Evolutionary conservation across 2,329 filamentous ascomycete genomes (phyloP).

Genomic region (Epichloe brachyelytri): DNA sequence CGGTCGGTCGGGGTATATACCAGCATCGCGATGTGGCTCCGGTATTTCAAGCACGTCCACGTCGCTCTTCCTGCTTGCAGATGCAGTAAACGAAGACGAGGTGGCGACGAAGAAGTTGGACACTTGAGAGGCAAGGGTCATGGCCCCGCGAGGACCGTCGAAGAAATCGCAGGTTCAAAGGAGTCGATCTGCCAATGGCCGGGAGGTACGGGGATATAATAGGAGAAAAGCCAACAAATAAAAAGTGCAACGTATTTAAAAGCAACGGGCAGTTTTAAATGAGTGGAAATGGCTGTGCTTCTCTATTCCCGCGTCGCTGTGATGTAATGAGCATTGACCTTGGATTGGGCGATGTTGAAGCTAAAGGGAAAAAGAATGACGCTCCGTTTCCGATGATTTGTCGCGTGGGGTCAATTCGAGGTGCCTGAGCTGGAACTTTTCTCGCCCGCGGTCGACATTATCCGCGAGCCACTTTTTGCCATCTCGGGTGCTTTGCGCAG

Average conservation of each 20-base stretch:
- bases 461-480: constrained; percentile 1
- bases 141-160: neutral
- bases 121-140: constrained; percentile 7
- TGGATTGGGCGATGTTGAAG: neutral
- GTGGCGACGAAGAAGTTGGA: constrained; percentile 1
- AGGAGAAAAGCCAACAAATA: neutral
- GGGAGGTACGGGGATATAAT: neutral
- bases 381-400: neutral
- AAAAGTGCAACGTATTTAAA: neutral
- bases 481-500: no score
- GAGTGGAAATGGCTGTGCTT: constrained; percentile 2
- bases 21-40: constrained; percentile 21
- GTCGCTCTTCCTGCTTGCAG: constrained; percentile 5
- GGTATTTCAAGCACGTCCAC: constrained; percentile 1
- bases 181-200: neutral
- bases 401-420: neutral
- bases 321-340: neutral
- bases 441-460: constrained; percentile 1
- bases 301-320: neutral
- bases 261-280: neutral
- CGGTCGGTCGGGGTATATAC: constrained; percentile 13
- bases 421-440: neutral
- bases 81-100: constrained; percentile 6
- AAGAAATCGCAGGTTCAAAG: neutral
- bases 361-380: neutral